These are phyloP conservation scores for Hypoxylon cercidicola DNA, from an alignment of 495 filamentous ascomycete species.

Conservation along the genomic window DNA sequence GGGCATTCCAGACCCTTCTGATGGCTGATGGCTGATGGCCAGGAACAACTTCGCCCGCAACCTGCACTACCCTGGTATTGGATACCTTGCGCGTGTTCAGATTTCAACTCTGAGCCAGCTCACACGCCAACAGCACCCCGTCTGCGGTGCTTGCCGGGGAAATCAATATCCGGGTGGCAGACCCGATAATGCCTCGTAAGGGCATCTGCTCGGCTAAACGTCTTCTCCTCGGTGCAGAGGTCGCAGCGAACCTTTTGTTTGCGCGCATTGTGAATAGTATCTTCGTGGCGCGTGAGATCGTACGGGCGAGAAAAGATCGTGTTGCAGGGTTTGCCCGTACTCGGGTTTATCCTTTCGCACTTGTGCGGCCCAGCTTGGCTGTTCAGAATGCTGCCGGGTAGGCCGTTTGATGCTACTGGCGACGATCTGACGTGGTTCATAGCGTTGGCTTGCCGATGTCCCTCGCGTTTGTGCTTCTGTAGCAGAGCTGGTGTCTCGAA, in stretches of 20 bases:
- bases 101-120: constrained; percentile 28
- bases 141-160: constrained; percentile 71
- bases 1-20: constrained; percentile 35
- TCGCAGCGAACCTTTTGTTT: constrained; percentile 97
- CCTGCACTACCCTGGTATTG: constrained; percentile 22
- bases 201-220: constrained; percentile 91
- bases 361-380: constrained; percentile 89
- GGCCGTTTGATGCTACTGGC: constrained; percentile 15
- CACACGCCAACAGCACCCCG: constrained; percentile 47
- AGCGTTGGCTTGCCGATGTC: constrained; percentile 74
- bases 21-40: constrained; percentile 10
- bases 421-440: constrained; percentile 46
- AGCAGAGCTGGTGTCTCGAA: constrained; percentile 88
- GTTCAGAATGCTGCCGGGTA: constrained; percentile 59
- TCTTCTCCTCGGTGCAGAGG: constrained; percentile 96
- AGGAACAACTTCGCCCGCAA: constrained; percentile 21
- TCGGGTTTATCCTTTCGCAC: constrained; percentile 93
- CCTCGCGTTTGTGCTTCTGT: constrained; percentile 95
- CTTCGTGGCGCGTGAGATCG: constrained; percentile 96
- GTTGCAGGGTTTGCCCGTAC: constrained; percentile 95
- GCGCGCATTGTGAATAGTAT: constrained; percentile 93
- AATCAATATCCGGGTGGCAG: constrained; percentile 86
- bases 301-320: constrained; percentile 97
- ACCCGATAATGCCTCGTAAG: constrained; percentile 93
- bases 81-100: constrained; percentile 10